Evolutionary conservation across 345 rosid genomes (phyloP).

Genomic region (Camelina neglecta): DNA sequence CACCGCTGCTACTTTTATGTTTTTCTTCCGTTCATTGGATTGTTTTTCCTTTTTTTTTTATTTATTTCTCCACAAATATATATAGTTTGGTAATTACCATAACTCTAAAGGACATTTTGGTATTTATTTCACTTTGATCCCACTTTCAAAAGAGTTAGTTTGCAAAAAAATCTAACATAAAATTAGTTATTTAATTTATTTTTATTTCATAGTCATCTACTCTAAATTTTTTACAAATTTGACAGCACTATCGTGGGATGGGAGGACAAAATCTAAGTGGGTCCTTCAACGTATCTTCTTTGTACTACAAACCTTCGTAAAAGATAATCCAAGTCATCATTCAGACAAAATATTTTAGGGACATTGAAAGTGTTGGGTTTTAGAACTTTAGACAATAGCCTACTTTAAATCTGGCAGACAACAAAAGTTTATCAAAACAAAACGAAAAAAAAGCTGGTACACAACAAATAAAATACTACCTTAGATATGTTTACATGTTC

Average conservation of each 20-base stretch:
- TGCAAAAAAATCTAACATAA: too few species aligned
- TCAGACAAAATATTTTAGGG: constrained; percentile 25
- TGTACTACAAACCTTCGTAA: constrained; percentile 26
- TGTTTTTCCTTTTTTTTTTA: too few species aligned
- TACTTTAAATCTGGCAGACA: constrained; percentile 11
- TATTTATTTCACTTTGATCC: too few species aligned
- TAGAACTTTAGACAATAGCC: constrained; percentile 11
- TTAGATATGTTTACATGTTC: background rate
- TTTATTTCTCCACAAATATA: too few species aligned
- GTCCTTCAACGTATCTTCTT: constrained; percentile 37
- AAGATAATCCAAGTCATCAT: constrained; percentile 22
- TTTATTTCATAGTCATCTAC: too few species aligned
- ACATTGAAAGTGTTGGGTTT: constrained; percentile 19
- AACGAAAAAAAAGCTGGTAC: background rate
- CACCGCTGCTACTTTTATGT: too few species aligned
- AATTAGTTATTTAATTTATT: too few species aligned
- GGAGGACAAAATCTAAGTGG: constrained; percentile 39
- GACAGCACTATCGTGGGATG: constrained; percentile 31
- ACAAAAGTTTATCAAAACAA: background rate
- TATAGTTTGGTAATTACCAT: too few species aligned
- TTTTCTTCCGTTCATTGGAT: too few species aligned
- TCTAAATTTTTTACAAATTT: background rate
- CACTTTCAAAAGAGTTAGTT: too few species aligned
- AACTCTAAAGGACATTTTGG: too few species aligned
- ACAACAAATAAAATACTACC: constrained; percentile 8